Percentiles rank a stretch among this genome's conserved stretches.
Conservation (phyloP, 345 rosid genomes). For the Bruguiera sexangula region DNA sequence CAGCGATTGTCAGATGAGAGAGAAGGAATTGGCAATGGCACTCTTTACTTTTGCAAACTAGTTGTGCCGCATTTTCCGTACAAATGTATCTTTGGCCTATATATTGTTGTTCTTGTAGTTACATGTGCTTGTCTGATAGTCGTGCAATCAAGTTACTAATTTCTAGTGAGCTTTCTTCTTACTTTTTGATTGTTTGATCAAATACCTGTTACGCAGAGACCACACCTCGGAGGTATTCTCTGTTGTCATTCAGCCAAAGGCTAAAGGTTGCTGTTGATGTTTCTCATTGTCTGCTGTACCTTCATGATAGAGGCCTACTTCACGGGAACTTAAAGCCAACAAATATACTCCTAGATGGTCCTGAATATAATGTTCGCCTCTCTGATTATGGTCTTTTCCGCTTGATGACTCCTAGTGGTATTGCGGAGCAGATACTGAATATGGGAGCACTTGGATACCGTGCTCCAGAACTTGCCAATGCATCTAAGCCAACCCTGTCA, state of each 20-base stretch:
- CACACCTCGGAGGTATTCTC: slow-evolving; percentile 84
- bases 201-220: slow-evolving; percentile 54
- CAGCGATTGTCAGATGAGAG: no score
- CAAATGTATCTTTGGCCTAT: no score
- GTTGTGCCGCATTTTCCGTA: no score
- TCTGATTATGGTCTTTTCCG: slow-evolving; percentile 86
- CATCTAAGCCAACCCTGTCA: slow-evolving; percentile 65
- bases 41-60: no score
- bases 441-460: slow-evolving; percentile 93
- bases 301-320: slow-evolving; percentile 74
- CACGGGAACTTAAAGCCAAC: slow-evolving; percentile 92
- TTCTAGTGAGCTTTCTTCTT: not conserved
- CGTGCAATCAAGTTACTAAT: no score
- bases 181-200: not conserved
- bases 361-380: slow-evolving; percentile 44
- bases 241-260: slow-evolving; percentile 69
- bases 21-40: no score
- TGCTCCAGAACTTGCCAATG: slow-evolving; percentile 74
- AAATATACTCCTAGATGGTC: slow-evolving; percentile 65
- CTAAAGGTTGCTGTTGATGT: slow-evolving; percentile 76
- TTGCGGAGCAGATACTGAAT: slow-evolving; percentile 79
- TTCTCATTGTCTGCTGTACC: slow-evolving; percentile 64
- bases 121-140: no score
- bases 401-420: slow-evolving; percentile 77
- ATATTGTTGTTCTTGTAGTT: no score